Percentiles rank a stretch among this genome's conserved stretches.
phyloP scores from a whole-genome alignment of 768 basidiomycete species.

The Macrolepiota dolichaula region DNA sequence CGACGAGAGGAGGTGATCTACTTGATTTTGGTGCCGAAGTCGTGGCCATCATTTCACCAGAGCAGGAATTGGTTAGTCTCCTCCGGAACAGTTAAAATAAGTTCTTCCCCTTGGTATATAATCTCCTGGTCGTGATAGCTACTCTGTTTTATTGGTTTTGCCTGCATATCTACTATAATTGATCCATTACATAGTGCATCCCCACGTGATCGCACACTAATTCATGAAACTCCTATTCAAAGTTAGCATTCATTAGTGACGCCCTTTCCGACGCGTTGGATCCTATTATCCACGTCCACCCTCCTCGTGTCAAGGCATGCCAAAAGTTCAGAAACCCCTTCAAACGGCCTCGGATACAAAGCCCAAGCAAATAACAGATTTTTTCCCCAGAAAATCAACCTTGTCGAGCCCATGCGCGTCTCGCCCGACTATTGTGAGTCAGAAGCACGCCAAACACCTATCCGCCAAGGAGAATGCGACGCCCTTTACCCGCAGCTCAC shows the following conservation, averaged over 20 bases:
- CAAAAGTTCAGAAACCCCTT: slow-evolving; percentile 5
- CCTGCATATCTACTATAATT: no score
- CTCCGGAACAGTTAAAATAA: not conserved
- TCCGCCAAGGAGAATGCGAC: slow-evolving; percentile 3
- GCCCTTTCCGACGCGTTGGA: slow-evolving; percentile 1
- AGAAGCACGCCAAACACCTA: not conserved
- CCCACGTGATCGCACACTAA: slow-evolving; percentile 5
- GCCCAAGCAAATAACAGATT: slow-evolving; percentile 10
- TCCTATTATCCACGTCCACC: not conserved
- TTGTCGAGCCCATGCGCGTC: not conserved
- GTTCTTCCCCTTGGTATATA: not conserved
- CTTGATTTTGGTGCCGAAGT: slow-evolving; percentile 46
- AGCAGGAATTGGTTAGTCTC: slow-evolving; percentile 37
- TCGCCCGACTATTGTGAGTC: not conserved
- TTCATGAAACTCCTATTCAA: not conserved
- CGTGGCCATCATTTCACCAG: slow-evolving; percentile 50
- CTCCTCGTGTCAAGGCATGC: slow-evolving; percentile 1
- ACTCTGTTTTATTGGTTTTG: not conserved
- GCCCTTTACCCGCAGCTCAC: not conserved
- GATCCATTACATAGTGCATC: not conserved
- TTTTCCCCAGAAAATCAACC: slow-evolving; percentile 4
- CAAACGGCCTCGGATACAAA: slow-evolving; percentile 1
- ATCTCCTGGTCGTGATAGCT: not conserved
- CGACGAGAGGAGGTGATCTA: slow-evolving; percentile 48
- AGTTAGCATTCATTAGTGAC: not conserved